A percentile compares a stretch with the other conserved stretches of the same genome.
Evolutionary conservation across 345 rosid species (phyloP).

Genomic region (Angophora floribunda): DNA sequence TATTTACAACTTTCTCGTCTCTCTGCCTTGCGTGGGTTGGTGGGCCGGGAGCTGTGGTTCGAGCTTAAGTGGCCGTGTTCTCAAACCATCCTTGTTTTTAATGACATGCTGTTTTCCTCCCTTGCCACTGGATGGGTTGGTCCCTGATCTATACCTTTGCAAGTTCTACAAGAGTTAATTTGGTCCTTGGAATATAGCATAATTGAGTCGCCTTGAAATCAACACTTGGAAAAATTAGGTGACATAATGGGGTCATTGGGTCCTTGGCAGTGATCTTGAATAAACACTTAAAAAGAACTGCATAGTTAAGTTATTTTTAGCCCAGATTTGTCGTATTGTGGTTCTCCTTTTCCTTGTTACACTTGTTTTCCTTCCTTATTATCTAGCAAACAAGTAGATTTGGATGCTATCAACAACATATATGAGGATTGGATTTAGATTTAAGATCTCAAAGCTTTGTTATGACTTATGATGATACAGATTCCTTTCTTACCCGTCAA

Average conservation of each 20-base stretch:
- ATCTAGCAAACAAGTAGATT: not conserved
- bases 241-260: not conserved
- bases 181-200: not conserved
- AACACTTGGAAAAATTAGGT: not conserved
- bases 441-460: not conserved
- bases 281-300: too few species aligned
- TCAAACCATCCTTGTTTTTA: constrained; percentile 75
- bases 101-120: constrained; percentile 97
- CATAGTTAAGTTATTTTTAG: too few species aligned
- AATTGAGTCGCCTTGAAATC: not conserved
- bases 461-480: not conserved
- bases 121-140: constrained; percentile 85
- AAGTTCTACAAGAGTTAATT: not conserved
- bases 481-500: not conserved
- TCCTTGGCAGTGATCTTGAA: not conserved
- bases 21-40: constrained; percentile 98
- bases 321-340: not conserved
- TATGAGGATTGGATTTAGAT: not conserved
- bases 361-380: not conserved
- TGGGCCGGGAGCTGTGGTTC: constrained; percentile 94
- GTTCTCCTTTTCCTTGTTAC: not conserved
- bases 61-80: constrained; percentile 75
- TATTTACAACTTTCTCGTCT: constrained; percentile 84
- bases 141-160: not conserved
- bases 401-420: not conserved